These are phyloP conservation scores for Saksenaea vasiformis DNA, from an alignment of 371 early-diverging fungal genomes.

Conservation along the genomic window DNA sequence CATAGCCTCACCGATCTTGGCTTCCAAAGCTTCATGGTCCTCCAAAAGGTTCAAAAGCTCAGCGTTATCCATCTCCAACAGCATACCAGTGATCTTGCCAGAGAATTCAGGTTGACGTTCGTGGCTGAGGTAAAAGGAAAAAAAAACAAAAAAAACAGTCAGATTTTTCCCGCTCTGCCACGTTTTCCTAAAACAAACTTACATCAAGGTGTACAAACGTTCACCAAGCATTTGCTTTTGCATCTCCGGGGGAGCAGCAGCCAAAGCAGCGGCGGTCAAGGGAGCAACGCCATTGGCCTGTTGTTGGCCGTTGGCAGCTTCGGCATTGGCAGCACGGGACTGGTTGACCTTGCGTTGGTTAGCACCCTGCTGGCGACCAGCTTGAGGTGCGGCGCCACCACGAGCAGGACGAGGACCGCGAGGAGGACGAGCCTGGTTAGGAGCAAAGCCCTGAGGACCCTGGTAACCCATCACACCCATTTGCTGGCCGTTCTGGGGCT, in stretches of 20 bases:
- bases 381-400: slow-evolving; percentile 26
- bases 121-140: slow-evolving; percentile 15
- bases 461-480: slow-evolving; percentile 30
- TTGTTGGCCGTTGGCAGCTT: slow-evolving; percentile 5
- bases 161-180: not conserved
- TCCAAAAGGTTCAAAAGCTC: slow-evolving; percentile 83
- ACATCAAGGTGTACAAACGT: slow-evolving; percentile 78
- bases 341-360: slow-evolving; percentile 31
- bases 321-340: slow-evolving; percentile 25
- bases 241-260: slow-evolving; percentile 64
- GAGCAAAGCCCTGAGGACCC: slow-evolving; percentile 29
- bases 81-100: slow-evolving; percentile 94
- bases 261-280: slow-evolving; percentile 70
- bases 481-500: slow-evolving; percentile 43
- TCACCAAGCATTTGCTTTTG: slow-evolving; percentile 91
- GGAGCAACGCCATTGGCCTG: slow-evolving; percentile 31
- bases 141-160: not conserved
- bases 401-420: slow-evolving; percentile 34
- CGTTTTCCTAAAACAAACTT: too few species aligned
- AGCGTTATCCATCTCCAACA: slow-evolving; percentile 89
- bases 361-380: slow-evolving; percentile 50
- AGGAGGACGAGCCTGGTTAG: slow-evolving; percentile 30
- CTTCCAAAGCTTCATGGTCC: slow-evolving; percentile 53
- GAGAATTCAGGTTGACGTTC: slow-evolving; percentile 62
- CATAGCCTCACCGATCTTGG: slow-evolving; percentile 86